Base-by-base conservation (phyloP, 345 rosid genomes). In the Draba incana region DNA sequence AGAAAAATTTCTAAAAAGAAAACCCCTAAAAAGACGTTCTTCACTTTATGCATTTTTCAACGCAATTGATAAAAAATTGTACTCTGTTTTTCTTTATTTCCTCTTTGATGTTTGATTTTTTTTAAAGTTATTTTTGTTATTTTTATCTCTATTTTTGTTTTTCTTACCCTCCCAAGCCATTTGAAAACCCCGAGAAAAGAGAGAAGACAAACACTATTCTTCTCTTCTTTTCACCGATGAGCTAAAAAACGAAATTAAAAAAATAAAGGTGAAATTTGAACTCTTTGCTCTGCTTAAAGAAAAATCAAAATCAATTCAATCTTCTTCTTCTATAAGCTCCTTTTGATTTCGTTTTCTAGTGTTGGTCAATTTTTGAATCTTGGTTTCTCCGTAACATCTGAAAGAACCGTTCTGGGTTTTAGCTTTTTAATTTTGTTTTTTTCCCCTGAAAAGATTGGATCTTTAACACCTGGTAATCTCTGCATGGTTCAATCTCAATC, bases 131-230 rank as follows among this genome's bases (percentile, higher is more conserved):
- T 4, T 48, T 44, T 20, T n/a, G n/a, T n/a, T n/a, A n/a, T n/a
- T n/a, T n/a, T 61, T 3, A 35, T 52, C 15, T 52, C 12, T 43
- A 13, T 45, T 62, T 69, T 45, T 14, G 7, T 2, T 42, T 67
- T 67, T 52, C 56, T 47, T 62, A 62, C 83, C 84, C 85, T 83
- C 87, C 83, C 77, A 83, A 86, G 80, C 90, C 85, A 84, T 89
- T 92, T 92, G 94, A 5, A 89, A 92, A 87, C 72, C 83, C 90
- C 92, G 88, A 62, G 86, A 94, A 85, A 87, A 82, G 81, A 82
- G 80, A 64, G 86, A 87, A 62, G 57, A 82, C 81, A 79, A 77
- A 77, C 47, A 64, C 74, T 77, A 33, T 70, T 65, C 65, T 64
- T 80, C 81, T 33, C 39, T 35, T 35, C 63, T 43, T 48, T 28